Percentiles rank a stretch among this genome's conserved stretches.
Conservation (phyloP, 345 rosid species). For the Tarenaya hassleriana region DNA sequence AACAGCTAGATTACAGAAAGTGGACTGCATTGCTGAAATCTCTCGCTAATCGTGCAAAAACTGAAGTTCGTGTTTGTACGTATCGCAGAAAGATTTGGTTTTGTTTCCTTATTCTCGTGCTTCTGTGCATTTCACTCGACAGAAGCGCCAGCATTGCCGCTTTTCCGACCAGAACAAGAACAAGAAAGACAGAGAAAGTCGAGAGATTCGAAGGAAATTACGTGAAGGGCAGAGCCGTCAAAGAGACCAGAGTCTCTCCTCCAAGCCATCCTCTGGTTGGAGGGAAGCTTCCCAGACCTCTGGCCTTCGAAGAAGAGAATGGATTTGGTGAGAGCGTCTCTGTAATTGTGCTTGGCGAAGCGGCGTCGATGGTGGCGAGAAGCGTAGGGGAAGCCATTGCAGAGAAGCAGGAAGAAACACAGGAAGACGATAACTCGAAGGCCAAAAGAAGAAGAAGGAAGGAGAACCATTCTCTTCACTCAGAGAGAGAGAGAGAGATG, state of each 20-base stretch:
- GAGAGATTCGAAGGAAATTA: slow-evolving; percentile 27
- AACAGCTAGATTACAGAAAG: no score
- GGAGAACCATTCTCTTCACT: slow-evolving; percentile 17
- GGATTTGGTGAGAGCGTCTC: slow-evolving; percentile 79
- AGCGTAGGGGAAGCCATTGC: slow-evolving; percentile 42
- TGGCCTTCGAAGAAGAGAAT: slow-evolving; percentile 88
- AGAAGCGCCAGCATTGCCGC: not conserved
- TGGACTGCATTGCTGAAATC: not conserved
- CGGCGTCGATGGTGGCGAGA: slow-evolving; percentile 37
- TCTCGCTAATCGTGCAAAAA: not conserved
- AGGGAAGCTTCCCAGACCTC: slow-evolving; percentile 78
- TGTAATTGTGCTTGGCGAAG: slow-evolving; percentile 55
- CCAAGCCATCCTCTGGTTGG: slow-evolving; percentile 74
- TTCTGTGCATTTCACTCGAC: not conserved
- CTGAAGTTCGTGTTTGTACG: no score
- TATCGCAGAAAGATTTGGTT: no score
- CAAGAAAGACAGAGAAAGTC: not conserved
- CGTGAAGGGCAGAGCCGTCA: slow-evolving; percentile 80
- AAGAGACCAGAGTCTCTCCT: slow-evolving; percentile 81
- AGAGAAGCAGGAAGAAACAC: slow-evolving; percentile 32
- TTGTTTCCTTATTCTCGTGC: not conserved
- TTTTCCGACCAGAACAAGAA: not conserved
- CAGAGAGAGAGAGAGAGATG: not conserved
- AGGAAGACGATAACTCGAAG: slow-evolving; percentile 23
- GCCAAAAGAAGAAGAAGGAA: slow-evolving; percentile 25